Conservation (phyloP, 106 monocot genomes). For the Allium cepa region DNA sequence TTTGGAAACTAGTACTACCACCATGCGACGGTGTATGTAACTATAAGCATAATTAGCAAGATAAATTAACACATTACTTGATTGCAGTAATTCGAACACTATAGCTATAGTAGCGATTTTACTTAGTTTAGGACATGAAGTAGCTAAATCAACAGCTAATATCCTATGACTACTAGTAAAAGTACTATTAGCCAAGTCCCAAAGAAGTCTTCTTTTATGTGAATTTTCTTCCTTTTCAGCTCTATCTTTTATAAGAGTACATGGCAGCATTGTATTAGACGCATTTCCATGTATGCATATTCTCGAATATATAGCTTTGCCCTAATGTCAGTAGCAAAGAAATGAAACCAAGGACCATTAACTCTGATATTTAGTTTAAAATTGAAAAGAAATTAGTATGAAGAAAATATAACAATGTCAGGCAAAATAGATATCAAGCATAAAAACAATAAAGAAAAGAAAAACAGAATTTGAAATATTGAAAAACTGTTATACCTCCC, state of each 20-base stretch:
- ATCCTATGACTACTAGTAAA: constrained; percentile 11
- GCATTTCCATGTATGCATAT: constrained; percentile 66
- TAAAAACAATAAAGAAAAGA: too few relatives aligned
- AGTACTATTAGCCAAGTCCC: constrained; percentile 6
- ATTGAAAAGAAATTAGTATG: too few relatives aligned
- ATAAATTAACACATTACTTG: too few relatives aligned
- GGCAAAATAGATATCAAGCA: too few relatives aligned
- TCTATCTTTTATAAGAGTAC: constrained; percentile 11
- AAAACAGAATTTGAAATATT: too few relatives aligned
- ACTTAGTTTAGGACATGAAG: constrained; percentile 21
- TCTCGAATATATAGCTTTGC: constrained; percentile 52
- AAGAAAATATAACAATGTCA: too few relatives aligned
- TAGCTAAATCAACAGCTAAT: constrained; percentile 6
- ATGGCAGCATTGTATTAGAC: constrained; percentile 79
- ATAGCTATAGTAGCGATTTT: not conserved
- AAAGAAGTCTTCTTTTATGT: constrained; percentile 16
- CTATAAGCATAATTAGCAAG: too few relatives aligned
- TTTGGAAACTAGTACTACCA: too few relatives aligned
- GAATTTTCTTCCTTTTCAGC: constrained; percentile 11
- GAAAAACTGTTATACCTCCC: not conserved
- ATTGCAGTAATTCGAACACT: too few relatives aligned
- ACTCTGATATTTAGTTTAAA: constrained; percentile 28
- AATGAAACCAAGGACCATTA: constrained; percentile 95
- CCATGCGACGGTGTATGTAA: too few relatives aligned
- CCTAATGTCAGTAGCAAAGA: constrained; percentile 81